Evolutionary conservation across 257 asterid genomes (phyloP), one percentile per base, ranked within the genome.

Genomic region (Verbascum thapsus): DNA sequence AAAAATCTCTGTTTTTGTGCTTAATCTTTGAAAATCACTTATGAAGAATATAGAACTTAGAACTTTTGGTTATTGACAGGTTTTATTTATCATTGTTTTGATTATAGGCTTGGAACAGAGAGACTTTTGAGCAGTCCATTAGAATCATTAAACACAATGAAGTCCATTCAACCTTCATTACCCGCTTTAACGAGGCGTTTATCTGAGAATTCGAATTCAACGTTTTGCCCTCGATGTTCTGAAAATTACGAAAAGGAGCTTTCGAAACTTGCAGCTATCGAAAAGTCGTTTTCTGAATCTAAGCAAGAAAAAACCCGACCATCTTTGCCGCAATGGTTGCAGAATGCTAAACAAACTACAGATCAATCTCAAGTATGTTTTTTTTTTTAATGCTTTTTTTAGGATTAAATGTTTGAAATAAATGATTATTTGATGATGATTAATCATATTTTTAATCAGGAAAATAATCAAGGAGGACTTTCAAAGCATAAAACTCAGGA

Each of bases 291-390:
- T 26, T 75, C 81, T 0, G 87, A 78, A 51, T 61, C 77, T 32
- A 83, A 75, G 52, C 76, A 86, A 23, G 82, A 74, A 15, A 39
- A 74, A 1, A 43, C 80, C 10, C 66, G 47, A 41, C 69, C 90
- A 16, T 52, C 88, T 35, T 76, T 91, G 47, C 98, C 96, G 2
- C 88, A 73, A 39, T 91, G 98, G 98, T 45, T 91, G 85, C 95
- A 86, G 71, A 83, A 68, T 51, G 97, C 88, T 1, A 84, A 85
- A 69, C 74, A 76, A 68, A 48, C 67, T n/a, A 60, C 80, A 19
- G 72, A 80, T 70, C 80, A 61, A 42, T 60, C 80, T 8, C 78
- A 77, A 75, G 98, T 86, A 76, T 52, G 61, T 59, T 71, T 41
- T 38, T 2, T 50, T 39, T 2, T n/a, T n/a, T n/a, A n/a, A n/a